Evolutionary conservation across 164 flowering plant genomes (phyloP).

Genomic region (Nelumbo lutea): DNA sequence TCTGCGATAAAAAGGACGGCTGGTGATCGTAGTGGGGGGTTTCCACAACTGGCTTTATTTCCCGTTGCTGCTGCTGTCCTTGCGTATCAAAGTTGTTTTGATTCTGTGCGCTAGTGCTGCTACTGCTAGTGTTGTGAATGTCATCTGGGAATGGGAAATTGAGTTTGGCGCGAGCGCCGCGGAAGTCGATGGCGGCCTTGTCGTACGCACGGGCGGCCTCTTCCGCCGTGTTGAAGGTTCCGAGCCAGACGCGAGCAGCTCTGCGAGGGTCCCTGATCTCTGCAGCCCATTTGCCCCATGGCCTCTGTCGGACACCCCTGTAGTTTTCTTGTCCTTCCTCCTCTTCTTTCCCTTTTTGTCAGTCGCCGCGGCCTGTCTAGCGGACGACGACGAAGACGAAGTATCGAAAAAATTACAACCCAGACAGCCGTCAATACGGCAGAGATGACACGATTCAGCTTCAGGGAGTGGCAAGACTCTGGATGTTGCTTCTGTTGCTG

Average conservation of each 20-base stretch:
- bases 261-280: slow-evolving; percentile 31
- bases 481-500: neutral
- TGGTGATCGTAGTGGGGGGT: too few species aligned
- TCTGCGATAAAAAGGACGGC: too few species aligned
- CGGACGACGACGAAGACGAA: too few species aligned
- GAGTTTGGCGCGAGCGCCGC: slow-evolving; percentile 52
- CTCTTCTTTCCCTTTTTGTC: neutral
- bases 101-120: too few species aligned
- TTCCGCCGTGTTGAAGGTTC: slow-evolving; percentile 45
- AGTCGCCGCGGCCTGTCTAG: neutral
- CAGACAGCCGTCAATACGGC: slow-evolving; percentile 40
- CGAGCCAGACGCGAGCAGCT: slow-evolving; percentile 47
- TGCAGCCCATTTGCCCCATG: too few species aligned
- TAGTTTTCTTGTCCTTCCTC: neutral
- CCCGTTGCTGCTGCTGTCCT: too few species aligned
- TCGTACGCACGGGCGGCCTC: slow-evolving; percentile 54
- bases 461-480: slow-evolving; percentile 8
- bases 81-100: too few species aligned
- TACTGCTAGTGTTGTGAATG: neutral
- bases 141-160: slow-evolving; percentile 39
- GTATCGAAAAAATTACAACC: slow-evolving; percentile 39
- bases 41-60: too few species aligned
- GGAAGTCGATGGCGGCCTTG: slow-evolving; percentile 41
- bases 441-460: slow-evolving; percentile 33
- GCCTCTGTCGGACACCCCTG: too few species aligned